Percentiles rank a stretch among this genome's conserved stretches.
Conservation (phyloP, 176 grass and related monocot species). For the Zea mays region DNA sequence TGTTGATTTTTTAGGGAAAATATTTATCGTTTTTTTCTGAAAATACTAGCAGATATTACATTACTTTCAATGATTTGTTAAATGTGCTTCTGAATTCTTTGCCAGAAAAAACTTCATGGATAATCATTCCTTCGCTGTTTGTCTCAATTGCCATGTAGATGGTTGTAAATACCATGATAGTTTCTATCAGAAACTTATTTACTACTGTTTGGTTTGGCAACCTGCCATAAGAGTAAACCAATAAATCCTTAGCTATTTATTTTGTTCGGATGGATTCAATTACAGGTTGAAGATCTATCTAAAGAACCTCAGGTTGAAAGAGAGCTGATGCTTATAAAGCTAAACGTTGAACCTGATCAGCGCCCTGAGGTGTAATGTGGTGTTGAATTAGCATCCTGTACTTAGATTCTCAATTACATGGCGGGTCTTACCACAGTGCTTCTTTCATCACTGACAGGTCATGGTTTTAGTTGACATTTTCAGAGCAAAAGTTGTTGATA, state of each 20-base stretch:
- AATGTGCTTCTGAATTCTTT: not conserved
- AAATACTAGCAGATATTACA: not conserved
- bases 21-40: not conserved
- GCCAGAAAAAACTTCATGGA: not conserved
- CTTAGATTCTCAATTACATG: not conserved
- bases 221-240: not conserved
- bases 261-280: constrained; percentile 16
- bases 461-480: constrained; percentile 93
- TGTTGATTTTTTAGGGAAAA: not conserved
- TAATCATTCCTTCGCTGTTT: not conserved
- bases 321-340: constrained; percentile 98
- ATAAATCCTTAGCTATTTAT: not conserved
- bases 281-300: constrained; percentile 94
- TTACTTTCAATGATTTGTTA: not conserved
- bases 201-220: not conserved
- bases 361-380: constrained; percentile 63
- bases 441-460: constrained; percentile 59
- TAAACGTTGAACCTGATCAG: constrained; percentile 66
- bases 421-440: not conserved
- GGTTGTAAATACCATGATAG: not conserved
- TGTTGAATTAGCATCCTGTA: constrained; percentile 2
- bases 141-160: constrained; percentile 6
- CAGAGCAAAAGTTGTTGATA: constrained; percentile 96
- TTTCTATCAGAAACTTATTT: constrained; percentile 15
- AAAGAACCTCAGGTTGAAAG: constrained; percentile 92